Evolutionary conservation across 352 stramenopile species (phyloP).

Genomic region (Pythium scleroteichum): DNA sequence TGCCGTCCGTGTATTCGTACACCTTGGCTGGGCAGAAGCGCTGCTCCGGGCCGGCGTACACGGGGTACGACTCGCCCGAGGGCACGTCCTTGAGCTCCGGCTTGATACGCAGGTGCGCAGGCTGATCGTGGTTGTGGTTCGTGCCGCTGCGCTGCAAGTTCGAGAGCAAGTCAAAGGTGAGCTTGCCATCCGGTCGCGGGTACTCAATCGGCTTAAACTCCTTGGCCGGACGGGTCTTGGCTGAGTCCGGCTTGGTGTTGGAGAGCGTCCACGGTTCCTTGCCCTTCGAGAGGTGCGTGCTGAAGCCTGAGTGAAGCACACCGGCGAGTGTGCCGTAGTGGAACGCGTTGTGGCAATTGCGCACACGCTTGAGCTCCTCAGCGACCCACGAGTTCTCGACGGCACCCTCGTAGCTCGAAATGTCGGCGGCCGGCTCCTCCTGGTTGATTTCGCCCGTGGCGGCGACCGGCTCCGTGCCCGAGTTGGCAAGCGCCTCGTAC

Average conservation of each 20-base stretch:
- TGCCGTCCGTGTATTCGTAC: slow-evolving; percentile 98
- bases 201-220: slow-evolving; percentile 95
- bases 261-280: slow-evolving; percentile 96
- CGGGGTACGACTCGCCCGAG: slow-evolving; percentile 83
- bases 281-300: slow-evolving; percentile 93
- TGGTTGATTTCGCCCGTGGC: slow-evolving; percentile 74
- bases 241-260: slow-evolving; percentile 85
- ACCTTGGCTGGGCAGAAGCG: slow-evolving; percentile 98
- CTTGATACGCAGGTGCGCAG: slow-evolving; percentile 96
- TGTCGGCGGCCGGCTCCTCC: slow-evolving; percentile 57
- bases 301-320: slow-evolving; percentile 93
- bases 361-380: slow-evolving; percentile 96
- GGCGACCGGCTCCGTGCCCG: slow-evolving; percentile 56
- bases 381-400: slow-evolving; percentile 96
- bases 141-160: slow-evolving; percentile 97
- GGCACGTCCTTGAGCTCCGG: slow-evolving; percentile 85
- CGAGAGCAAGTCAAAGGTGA: slow-evolving; percentile 98
- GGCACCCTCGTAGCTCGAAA: slow-evolving; percentile 85
- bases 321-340: slow-evolving; percentile 93
- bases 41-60: slow-evolving; percentile 97
- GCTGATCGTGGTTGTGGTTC: slow-evolving; percentile 99
- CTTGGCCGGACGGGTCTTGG: slow-evolving; percentile 90
- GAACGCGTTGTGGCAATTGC: slow-evolving; percentile 98
- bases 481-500: slow-evolving; percentile 85
- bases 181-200: slow-evolving; percentile 95